Conservation (phyloP, 1,139 yeast species). For the Zygoascus sp. region DNA sequence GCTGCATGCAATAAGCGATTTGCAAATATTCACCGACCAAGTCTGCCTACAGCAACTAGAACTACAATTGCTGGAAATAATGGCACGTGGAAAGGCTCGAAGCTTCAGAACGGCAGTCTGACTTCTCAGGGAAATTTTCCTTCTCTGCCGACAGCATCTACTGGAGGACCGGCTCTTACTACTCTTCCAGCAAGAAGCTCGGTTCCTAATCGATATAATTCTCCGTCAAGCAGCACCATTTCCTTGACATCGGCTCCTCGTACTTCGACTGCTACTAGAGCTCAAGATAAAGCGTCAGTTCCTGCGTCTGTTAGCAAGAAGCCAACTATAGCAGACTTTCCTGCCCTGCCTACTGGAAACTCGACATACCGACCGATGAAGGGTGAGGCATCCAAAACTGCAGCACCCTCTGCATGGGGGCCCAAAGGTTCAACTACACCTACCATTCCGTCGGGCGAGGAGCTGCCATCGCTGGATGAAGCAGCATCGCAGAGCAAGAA, state of each 20-base stretch:
- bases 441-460: neutral
- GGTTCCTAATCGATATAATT: neutral
- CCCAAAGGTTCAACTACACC: neutral
- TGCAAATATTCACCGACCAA: neutral
- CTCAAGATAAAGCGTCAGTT: neutral
- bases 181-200: neutral
- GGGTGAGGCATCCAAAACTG: slow-evolving; percentile 1
- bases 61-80: slow-evolving; percentile 3
- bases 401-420: slow-evolving; percentile 8
- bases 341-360: slow-evolving; percentile 3
- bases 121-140: slow-evolving; percentile 6
- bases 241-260: neutral
- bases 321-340: neutral
- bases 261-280: slow-evolving; percentile 2
- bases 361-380: slow-evolving; percentile 1
- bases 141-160: neutral
- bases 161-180: neutral
- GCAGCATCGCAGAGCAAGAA: slow-evolving; percentile 15
- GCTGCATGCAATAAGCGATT: neutral
- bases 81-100: slow-evolving; percentile 8
- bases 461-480: slow-evolving; percentile 5
- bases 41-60: neutral
- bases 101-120: neutral
- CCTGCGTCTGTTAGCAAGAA: neutral
- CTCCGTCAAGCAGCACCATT: neutral